Conservation (phyloP, 2,329 filamentous ascomycete genomes). For the Eutypa lata region DNA sequence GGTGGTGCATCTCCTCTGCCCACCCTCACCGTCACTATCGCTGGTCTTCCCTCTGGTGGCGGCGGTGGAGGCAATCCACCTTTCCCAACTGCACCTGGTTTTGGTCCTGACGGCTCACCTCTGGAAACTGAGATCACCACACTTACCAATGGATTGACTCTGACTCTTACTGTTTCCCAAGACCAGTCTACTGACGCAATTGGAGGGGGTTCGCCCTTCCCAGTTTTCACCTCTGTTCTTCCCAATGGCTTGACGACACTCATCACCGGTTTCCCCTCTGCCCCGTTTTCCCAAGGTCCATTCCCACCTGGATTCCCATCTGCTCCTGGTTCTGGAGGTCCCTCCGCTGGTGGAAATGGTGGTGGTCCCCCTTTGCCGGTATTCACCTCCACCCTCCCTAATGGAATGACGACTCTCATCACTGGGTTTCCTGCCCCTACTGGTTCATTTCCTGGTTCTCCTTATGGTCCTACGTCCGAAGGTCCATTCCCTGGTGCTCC, state of each 20-base stretch:
- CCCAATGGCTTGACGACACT: background rate
- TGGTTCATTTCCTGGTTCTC: background rate
- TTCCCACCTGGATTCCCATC: background rate
- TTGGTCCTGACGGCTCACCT: conserved; percentile 3
- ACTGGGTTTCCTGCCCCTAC: background rate
- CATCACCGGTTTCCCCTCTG: background rate
- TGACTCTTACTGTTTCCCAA: background rate
- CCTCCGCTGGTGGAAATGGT: background rate
- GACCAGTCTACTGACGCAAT: background rate
- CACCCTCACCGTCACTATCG: background rate
- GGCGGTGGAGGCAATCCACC: background rate
- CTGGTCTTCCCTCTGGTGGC: background rate
- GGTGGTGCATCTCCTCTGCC: background rate
- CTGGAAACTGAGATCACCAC: background rate
- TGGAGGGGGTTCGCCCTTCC: background rate
- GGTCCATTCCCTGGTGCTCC: background rate
- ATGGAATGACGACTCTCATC: background rate
- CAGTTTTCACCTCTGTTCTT: background rate
- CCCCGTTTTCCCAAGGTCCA: background rate
- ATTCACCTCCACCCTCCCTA: background rate
- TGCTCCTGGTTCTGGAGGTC: background rate
- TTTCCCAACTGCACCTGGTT: background rate
- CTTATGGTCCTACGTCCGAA: background rate
- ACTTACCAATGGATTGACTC: background rate
- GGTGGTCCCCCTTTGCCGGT: background rate